phyloP scores from a whole-genome alignment of 2,329 filamentous ascomycete species.

The Colletotrichum filicis region DNA sequence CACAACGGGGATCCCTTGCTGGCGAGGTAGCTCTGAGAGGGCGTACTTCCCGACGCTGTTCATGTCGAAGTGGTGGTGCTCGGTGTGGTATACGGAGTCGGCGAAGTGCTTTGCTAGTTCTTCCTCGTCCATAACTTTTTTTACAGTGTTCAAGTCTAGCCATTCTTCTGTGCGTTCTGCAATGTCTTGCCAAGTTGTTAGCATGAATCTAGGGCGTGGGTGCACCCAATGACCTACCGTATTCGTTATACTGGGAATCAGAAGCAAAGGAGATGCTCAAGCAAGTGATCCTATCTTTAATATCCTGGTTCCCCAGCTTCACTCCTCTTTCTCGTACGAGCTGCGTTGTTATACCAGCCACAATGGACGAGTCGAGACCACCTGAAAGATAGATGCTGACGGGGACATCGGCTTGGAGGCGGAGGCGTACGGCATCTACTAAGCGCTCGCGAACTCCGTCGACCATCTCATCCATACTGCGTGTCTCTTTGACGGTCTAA shows the following conservation, averaged over 20 bases:
- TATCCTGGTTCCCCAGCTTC: constrained; percentile 52
- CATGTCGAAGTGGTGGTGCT: constrained; percentile 53
- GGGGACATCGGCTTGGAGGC: constrained; percentile 66
- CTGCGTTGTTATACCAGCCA: constrained; percentile 66
- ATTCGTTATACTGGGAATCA: constrained; percentile 60
- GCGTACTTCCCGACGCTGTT: constrained; percentile 63
- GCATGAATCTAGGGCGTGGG: background rate
- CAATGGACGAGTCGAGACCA: constrained; percentile 65
- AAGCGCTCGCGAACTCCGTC: constrained; percentile 59
- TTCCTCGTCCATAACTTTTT: constrained; percentile 40
- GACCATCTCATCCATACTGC: constrained; percentile 61
- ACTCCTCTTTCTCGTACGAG: constrained; percentile 56
- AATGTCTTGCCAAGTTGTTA: constrained; percentile 34
- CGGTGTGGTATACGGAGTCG: constrained; percentile 43
- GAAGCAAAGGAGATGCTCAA: constrained; percentile 64
- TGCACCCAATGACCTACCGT: constrained; percentile 39
- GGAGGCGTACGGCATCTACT: constrained; percentile 60
- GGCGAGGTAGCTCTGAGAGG: constrained; percentile 55
- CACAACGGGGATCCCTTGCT: constrained; percentile 62
- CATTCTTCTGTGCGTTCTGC: constrained; percentile 45
- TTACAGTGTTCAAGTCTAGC: constrained; percentile 43
- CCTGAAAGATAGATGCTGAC: constrained; percentile 67
- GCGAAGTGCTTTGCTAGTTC: constrained; percentile 42
- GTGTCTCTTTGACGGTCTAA: constrained; percentile 45
- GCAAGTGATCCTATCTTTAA: constrained; percentile 40